Percentiles rank a stretch among this genome's conserved stretches.
These are phyloP conservation scores for Piedraia hortae DNA, from an alignment of 2,329 filamentous ascomycete genomes.

Conservation along the genomic window DNA sequence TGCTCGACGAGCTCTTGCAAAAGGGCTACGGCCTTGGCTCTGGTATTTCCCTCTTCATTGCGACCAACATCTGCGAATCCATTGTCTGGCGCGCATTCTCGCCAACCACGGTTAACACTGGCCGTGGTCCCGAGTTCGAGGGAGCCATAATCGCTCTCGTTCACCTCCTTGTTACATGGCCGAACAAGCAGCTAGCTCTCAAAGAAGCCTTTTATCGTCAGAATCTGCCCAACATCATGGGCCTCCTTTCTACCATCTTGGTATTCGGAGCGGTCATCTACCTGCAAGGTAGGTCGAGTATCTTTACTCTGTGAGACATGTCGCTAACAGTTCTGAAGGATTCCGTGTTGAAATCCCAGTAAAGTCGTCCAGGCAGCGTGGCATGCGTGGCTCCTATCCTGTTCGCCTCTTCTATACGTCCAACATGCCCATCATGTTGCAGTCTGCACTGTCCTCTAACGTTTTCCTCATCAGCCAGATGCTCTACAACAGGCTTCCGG, in stretches of 20 bases:
- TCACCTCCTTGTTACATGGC: slow-evolving; percentile 94
- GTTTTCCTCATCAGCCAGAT: slow-evolving; percentile 98
- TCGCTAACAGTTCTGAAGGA: too few species aligned
- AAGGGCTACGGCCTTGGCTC: slow-evolving; percentile 97
- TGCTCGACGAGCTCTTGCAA: slow-evolving; percentile 94
- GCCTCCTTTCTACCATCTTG: slow-evolving; percentile 70
- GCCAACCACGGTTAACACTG: slow-evolving; percentile 96
- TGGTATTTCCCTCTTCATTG: slow-evolving; percentile 97
- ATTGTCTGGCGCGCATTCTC: slow-evolving; percentile 99
- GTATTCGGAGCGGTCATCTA: slow-evolving; percentile 98
- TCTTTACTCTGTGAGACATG: too few species aligned
- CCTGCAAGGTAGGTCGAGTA: slow-evolving; percentile 21
- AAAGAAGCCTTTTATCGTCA: slow-evolving; percentile 98
- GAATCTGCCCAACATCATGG: slow-evolving; percentile 99
- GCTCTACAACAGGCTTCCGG: slow-evolving; percentile 95
- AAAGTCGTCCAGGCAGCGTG: slow-evolving; percentile 97
- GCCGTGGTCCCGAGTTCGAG: slow-evolving; percentile 95
- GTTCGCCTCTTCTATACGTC: slow-evolving; percentile 98
- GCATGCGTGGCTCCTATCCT: slow-evolving; percentile 91
- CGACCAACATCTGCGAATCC: slow-evolving; percentile 99
- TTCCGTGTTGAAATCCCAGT: slow-evolving; percentile 99
- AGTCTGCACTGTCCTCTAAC: slow-evolving; percentile 95
- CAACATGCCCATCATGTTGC: slow-evolving; percentile 99
- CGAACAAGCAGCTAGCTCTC: slow-evolving; percentile 95
- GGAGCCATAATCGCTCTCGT: slow-evolving; percentile 93